A percentile compares a stretch with the other conserved stretches of the same genome.
Conservation (phyloP, 495 filamentous ascomycete genomes). For the Trichoderma reesei region DNA sequence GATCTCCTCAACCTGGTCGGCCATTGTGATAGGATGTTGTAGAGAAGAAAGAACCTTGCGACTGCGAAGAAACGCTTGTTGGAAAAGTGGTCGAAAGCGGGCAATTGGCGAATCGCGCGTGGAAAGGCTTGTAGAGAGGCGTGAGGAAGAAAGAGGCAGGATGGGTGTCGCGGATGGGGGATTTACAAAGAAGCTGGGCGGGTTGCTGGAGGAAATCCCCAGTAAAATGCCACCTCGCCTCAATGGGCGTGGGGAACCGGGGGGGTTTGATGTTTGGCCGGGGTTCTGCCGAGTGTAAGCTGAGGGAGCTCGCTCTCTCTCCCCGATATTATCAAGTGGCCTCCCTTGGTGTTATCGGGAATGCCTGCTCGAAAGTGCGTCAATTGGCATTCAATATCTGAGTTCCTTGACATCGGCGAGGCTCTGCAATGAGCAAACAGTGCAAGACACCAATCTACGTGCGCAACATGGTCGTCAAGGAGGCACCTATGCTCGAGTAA, state of each 20-base stretch:
- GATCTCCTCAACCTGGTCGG: constrained; percentile 70
- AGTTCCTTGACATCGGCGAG: no score
- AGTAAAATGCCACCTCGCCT: constrained; percentile 9
- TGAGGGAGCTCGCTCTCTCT: not conserved
- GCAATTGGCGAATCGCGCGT: not conserved
- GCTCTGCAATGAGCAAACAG: no score
- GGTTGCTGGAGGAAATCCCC: no score
- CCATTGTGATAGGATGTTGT: constrained; percentile 37
- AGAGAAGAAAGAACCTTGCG: not conserved
- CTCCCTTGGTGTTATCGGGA: no score
- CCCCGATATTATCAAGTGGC: no score
- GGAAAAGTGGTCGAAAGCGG: no score
- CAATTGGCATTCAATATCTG: no score
- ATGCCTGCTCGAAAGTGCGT: no score
- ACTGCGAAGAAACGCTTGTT: not conserved
- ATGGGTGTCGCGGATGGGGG: not conserved
- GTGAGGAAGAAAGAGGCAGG: not conserved
- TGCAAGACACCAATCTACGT: no score
- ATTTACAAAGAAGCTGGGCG: not conserved
- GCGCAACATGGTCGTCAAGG: no score
- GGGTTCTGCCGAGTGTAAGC: not conserved
- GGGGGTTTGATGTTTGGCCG: not conserved
- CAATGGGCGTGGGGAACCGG: not conserved
- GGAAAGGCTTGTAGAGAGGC: no score
- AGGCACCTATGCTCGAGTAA: no score